phyloP scores from a whole-genome alignment of 371 early-diverging fungal genomes.

The Dentiscutata heterogama region DNA sequence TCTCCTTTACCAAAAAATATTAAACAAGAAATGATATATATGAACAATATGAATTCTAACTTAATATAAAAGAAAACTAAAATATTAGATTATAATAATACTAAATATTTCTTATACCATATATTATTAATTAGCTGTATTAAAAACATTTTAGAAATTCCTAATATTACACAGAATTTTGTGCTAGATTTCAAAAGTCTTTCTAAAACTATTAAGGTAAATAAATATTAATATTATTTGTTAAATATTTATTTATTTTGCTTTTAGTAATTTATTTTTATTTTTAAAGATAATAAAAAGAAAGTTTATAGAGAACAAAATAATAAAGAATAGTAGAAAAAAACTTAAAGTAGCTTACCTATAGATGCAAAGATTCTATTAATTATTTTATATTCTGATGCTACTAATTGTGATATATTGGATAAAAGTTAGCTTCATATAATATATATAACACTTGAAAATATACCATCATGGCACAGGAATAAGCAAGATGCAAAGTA shows the following conservation, averaged over 20 bases:
- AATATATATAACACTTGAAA: background rate
- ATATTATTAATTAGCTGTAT: too few species aligned
- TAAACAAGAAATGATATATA: too few species aligned
- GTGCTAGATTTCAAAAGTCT: too few species aligned
- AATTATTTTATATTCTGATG: slow-evolving; percentile 29
- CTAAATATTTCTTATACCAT: too few species aligned
- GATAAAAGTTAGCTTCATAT: background rate
- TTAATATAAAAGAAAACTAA: too few species aligned
- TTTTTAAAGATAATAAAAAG: background rate
- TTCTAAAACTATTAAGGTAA: too few species aligned
- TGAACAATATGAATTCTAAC: too few species aligned
- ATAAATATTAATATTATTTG: background rate
- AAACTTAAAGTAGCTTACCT: background rate
- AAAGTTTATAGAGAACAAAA: background rate
- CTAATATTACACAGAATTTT: too few species aligned
- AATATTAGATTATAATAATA: too few species aligned
- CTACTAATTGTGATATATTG: slow-evolving; percentile 7
- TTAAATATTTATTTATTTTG: background rate
- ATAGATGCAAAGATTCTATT: background rate
- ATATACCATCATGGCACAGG: background rate
- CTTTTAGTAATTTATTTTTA: background rate
- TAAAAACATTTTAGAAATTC: too few species aligned
- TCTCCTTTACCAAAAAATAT: too few species aligned
- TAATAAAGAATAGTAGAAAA: background rate
- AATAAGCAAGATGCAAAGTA: background rate